Evolutionary conservation across 257 asterid genomes (phyloP).

Genomic region (Thymus mandschuricus): DNA sequence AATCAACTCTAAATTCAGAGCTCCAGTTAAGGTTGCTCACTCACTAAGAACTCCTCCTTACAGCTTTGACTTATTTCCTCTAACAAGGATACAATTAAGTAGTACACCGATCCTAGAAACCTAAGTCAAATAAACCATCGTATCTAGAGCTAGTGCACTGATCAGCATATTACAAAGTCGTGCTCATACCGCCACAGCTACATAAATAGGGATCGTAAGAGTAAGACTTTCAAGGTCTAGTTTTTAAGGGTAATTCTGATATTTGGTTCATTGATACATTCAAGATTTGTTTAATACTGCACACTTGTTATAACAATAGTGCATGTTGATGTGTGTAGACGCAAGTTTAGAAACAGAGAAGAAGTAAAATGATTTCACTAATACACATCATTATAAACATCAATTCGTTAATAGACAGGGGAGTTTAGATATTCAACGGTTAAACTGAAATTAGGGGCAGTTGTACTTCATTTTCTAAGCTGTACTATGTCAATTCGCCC

Average conservation of each 20-base stretch:
- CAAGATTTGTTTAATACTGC: slow-evolving; percentile 15
- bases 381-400: too few relatives aligned
- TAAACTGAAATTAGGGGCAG: background rate
- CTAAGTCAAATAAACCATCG: background rate
- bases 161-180: background rate
- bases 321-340: background rate
- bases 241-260: background rate
- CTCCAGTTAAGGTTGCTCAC: background rate
- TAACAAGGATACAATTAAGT: background rate
- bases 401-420: background rate
- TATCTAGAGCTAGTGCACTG: background rate
- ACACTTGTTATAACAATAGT: background rate
- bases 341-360: background rate
- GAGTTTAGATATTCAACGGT: background rate
- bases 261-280: background rate
- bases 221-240: background rate
- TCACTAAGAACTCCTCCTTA: background rate
- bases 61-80: background rate
- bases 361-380: background rate
- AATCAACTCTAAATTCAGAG: background rate
- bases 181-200: background rate
- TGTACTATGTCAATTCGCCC: too few relatives aligned
- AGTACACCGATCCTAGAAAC: background rate
- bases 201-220: background rate
- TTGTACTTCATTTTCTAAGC: slow-evolving; percentile 2